phyloP scores from a whole-genome alignment of 139 green algal genomes.

The Chlorokybus atmophyticus region DNA sequence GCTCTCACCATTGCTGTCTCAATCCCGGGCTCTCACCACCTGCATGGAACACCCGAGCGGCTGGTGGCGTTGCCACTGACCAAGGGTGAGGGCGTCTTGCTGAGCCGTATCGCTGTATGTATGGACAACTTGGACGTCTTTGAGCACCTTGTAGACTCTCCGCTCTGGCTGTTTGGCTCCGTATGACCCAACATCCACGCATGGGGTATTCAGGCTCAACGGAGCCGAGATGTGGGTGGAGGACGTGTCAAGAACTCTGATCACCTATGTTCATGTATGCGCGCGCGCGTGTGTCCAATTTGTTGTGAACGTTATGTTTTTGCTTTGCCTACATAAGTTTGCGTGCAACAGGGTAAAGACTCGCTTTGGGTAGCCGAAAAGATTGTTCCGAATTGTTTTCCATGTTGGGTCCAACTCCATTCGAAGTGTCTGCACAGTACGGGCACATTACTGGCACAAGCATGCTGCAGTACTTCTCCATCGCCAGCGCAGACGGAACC shows the following conservation, averaged over 20 bases:
- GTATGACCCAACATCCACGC: conserved; percentile 52
- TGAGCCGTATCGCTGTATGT: conserved; percentile 89
- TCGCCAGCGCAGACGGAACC: conserved; percentile 99
- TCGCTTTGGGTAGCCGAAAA: conserved; percentile 89
- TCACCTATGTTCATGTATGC: too few species aligned
- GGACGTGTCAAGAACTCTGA: conserved; percentile 57
- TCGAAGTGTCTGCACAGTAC: conserved; percentile 61
- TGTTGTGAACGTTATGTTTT: too few species aligned
- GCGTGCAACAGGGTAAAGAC: conserved; percentile 1
- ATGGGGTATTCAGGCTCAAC: conserved; percentile 89
- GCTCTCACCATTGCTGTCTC: conserved; percentile 76
- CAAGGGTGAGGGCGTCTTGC: conserved; percentile 9
- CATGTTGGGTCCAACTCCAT: conserved; percentile 50
- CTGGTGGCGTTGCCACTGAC: conserved; percentile 22
- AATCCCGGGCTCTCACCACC: conserved; percentile 59
- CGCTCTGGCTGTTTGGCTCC: conserved; percentile 92
- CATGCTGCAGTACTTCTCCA: conserved; percentile 83
- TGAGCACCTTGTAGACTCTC: conserved; percentile 77
- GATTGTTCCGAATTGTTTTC: conserved; percentile 92
- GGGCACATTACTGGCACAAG: conserved; percentile 62
- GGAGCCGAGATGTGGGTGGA: conserved; percentile 96
- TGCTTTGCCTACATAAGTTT: too few species aligned
- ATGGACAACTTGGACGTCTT: conserved; percentile 99
- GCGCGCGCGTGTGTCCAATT: too few species aligned
- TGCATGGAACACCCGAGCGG: conserved; percentile 90